Percentiles rank a stretch among this genome's conserved stretches.
Conservation (phyloP, 192 early-diverging fungal genomes). For the Coemansia sp. region DNA sequence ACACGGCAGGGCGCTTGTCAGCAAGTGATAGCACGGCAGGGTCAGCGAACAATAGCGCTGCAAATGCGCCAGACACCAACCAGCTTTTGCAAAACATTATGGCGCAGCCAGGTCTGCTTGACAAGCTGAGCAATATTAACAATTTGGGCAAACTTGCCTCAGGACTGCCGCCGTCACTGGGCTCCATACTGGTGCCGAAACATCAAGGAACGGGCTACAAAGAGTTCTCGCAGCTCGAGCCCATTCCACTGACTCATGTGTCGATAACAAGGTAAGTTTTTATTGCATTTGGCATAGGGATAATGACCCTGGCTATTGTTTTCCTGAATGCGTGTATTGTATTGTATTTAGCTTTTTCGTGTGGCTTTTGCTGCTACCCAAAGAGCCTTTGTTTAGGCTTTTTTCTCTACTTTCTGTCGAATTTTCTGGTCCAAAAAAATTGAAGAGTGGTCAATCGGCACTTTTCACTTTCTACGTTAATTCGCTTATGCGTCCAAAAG, state of each 20-base stretch:
- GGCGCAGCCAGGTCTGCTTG: slow-evolving; percentile 34
- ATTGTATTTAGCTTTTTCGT: slow-evolving; percentile 3
- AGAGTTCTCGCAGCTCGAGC: slow-evolving; percentile 35
- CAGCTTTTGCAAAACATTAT: slow-evolving; percentile 43
- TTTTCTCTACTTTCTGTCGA: not conserved
- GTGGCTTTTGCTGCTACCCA: not conserved
- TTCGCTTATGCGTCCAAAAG: too few species aligned
- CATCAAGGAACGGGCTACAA: slow-evolving; percentile 17
- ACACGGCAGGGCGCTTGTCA: not conserved
- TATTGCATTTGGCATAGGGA: not conserved
- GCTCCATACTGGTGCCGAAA: slow-evolving; percentile 22
- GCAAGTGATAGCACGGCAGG: not conserved
- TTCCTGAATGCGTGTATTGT: not conserved
- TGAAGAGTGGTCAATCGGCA: not conserved
- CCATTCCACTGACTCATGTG: slow-evolving; percentile 34
- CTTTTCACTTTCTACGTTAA: not conserved
- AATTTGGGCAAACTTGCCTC: slow-evolving; percentile 38
- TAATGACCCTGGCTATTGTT: not conserved
- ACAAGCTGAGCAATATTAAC: slow-evolving; percentile 23
- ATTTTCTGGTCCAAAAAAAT: not conserved
- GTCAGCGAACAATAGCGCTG: not conserved
- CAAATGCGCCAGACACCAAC: slow-evolving; percentile 10
- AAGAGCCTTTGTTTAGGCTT: not conserved
- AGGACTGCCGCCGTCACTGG: slow-evolving; percentile 30
- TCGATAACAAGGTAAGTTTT: slow-evolving; percentile 47